Conservation (phyloP, 495 filamentous ascomycete species). For the Penicillium atrosanguineum region DNA sequence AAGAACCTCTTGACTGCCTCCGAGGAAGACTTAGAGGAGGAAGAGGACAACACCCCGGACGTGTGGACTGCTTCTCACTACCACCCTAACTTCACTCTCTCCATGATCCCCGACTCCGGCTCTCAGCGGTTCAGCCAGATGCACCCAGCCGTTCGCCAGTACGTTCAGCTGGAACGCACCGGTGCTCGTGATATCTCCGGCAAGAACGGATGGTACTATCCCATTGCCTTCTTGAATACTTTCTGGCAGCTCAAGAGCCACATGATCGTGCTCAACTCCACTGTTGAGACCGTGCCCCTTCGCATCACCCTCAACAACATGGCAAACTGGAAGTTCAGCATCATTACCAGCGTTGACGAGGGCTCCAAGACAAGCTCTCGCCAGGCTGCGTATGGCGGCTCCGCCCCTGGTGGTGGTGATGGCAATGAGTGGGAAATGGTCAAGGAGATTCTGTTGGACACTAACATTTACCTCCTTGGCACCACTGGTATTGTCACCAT, state of each 20-base stretch:
- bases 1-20: slow-evolving; percentile 72
- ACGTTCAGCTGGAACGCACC: slow-evolving; percentile 70
- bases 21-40: slow-evolving; percentile 53
- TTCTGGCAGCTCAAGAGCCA: slow-evolving; percentile 94
- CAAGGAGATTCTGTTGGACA: slow-evolving; percentile 91
- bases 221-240: slow-evolving; percentile 85
- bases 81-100: slow-evolving; percentile 90
- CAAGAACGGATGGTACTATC: slow-evolving; percentile 96
- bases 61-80: slow-evolving; percentile 77
- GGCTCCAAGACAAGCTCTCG: slow-evolving; percentile 77
- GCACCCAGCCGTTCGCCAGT: slow-evolving; percentile 72
- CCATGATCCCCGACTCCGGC: slow-evolving; percentile 80
- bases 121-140: slow-evolving; percentile 60
- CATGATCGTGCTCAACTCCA: slow-evolving; percentile 91
- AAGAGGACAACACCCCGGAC: slow-evolving; percentile 53
- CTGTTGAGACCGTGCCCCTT: slow-evolving; percentile 77
- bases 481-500: slow-evolving; percentile 83
- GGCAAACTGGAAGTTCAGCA: slow-evolving; percentile 85
- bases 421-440: slow-evolving; percentile 90
- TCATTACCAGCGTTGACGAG: slow-evolving; percentile 80
- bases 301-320: slow-evolving; percentile 82
- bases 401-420: slow-evolving; percentile 65
- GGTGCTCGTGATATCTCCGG: slow-evolving; percentile 76
- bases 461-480: slow-evolving; percentile 84
- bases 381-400: slow-evolving; percentile 63